Base-by-base conservation (phyloP, 768 basidiomycete species). In the Dendrothele bispora region DNA sequence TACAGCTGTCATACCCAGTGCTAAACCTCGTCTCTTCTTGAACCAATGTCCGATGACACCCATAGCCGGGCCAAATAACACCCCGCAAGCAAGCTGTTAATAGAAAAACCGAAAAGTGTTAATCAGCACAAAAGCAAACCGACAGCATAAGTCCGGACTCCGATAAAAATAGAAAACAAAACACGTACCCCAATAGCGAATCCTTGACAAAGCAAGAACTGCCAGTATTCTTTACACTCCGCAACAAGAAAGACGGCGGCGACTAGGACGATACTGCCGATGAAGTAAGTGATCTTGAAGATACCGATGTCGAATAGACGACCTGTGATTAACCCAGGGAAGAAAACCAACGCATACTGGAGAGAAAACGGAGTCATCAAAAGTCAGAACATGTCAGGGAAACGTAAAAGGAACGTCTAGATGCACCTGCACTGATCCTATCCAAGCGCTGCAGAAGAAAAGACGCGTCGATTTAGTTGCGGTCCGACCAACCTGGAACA, bases 31-130 rank as follows among this genome's bases (percentile, higher is more conserved):
- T 29, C 73, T 72, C 43, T 69, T 77, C 49, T 79, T 77, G 67
- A 88, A 90, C 87, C 87, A 91, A 59, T 90, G 88, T 0, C 83
- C 76, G 1, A 86, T 60, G 26, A 86, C 67, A 2, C 79, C 77
- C 5, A 80, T 63, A 2, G 80, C 74, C 0, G 83, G 82, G 2
- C 83, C 80, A 40, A 85, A 88, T 6, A 88, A 67, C 5, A 82
- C 63, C 2, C 87, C 86, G 25, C 69, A 69, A 8, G 73, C 73
- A 4, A 74, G 43, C 75, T 76, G 20, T 14, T 20, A 24, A 41
- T n/a, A 24, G 21, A 29, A 10, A 8, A 14, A 14, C 22, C 17
- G 39, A 40, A 26, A 27, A 17, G 7, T 37, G 36, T 12, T 11
- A 39, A 32, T 30, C 8, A 43, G 22, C n/a, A 10, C 18, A n/a